Evolutionary conservation across 1,284 basidiomycete genomes (phyloP), one percentile per base, ranked within the genome.

Genomic region (Entoloma clypeatum): DNA sequence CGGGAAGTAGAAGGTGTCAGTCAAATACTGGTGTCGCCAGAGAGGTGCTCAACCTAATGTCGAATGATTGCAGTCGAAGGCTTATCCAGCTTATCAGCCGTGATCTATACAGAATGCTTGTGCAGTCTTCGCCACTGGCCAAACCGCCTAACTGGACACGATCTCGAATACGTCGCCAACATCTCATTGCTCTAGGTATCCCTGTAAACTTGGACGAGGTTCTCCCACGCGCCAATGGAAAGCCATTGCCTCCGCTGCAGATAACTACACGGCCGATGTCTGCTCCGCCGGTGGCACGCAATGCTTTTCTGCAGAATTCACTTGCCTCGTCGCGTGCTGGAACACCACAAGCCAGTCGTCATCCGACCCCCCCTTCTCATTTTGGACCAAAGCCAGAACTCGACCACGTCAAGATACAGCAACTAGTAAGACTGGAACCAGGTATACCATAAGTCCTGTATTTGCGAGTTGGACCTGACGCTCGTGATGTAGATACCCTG

Each of bases 191-290:
- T 9, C 77, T 96, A 26, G 92, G 93, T 24, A 83, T 96, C 35
- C 92, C 92, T 3, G 86, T 96, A 36, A 95, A 95, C 59, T 71
- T 95, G 4, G 92, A 96, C 59, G 92, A 96, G 67, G 81, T 93
- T 13, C 66, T 92, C 30, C 88, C 91, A 2, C 80, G 79, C 36
- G 74, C 79, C 17, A 77, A 75, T 44, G 72, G 79, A 18, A 85
- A 82, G 48, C 69, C 81, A 2, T 68, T 93, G 19, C 91, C 91
- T 2, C 77, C 81, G 5, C 68, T 94, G 19, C 79, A 89, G 47
- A 89, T 94, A 45, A 79, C 77, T 22, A 91, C 87, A n/a, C 74
- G 87, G 32, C 85, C 87, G 1, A 72, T 80, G 65, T 89, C 85
- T 34, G 81, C 83, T 14, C 87, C 86, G 16, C 86, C 86, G 17